Evolutionary conservation across 495 filamentous ascomycete species (phyloP).

Genomic region (Lineolata rhizophorae): DNA sequence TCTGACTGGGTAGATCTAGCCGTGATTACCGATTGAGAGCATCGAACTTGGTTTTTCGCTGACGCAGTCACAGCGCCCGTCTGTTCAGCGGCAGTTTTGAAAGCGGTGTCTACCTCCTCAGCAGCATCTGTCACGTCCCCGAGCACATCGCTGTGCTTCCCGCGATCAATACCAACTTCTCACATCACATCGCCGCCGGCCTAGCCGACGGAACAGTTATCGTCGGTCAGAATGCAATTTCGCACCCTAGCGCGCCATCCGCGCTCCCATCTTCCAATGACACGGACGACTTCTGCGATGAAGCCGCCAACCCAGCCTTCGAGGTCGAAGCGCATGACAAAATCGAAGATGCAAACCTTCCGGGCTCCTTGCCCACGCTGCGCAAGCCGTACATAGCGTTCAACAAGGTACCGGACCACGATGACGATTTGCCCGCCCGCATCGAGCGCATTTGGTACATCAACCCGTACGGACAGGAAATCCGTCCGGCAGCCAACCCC

Average conservation of each 20-base stretch:
- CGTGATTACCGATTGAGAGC: too few species aligned
- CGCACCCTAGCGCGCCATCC: conserved; percentile 46
- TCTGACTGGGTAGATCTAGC: conserved; percentile 67
- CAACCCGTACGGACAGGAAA: conserved; percentile 86
- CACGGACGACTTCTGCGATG: conserved; percentile 19
- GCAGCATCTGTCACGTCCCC: conserved; percentile 61
- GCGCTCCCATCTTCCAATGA: conserved; percentile 22
- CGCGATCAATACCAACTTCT: conserved; percentile 82
- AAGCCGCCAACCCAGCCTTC: conserved; percentile 7
- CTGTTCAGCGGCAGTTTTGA: conserved; percentile 21
- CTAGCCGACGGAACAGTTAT: conserved; percentile 59
- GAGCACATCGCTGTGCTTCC: conserved; percentile 58
- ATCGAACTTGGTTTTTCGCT: too few species aligned
- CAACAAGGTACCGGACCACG: conserved; percentile 34
- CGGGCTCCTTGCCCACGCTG: conserved; percentile 59
- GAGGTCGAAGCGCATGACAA: conserved; percentile 14
- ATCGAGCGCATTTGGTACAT: conserved; percentile 90
- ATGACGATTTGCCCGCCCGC: conserved; percentile 48
- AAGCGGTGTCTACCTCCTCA: conserved; percentile 20
- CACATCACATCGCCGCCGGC: conserved; percentile 76
- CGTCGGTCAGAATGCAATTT: conserved; percentile 80
- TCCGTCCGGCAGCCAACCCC: conserved; percentile 58
- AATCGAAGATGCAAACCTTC: conserved; percentile 73
- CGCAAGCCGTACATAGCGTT: conserved; percentile 61
- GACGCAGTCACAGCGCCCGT: conserved; percentile 11